Evolutionary conservation across 164 flowering plant species (phyloP), one percentile per base, ranked within the genome.

Genomic region (Aristolochia californica): DNA sequence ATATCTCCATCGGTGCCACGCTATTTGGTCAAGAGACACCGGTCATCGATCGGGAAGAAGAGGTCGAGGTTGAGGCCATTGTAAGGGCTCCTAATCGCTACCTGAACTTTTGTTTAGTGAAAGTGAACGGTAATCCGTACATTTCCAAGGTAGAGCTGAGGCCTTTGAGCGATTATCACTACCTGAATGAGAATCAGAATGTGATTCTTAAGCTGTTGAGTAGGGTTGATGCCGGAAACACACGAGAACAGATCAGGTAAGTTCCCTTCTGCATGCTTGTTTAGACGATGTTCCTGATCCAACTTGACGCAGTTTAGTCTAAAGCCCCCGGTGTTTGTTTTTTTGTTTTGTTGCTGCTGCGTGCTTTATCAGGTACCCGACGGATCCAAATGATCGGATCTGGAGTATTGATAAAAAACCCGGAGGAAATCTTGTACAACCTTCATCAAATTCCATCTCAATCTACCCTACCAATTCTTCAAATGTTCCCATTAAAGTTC

Each of bases 61-160:
- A 34, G 40, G 40, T 34, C 40, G 40, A 48, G 54, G 72, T 82
- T 55, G 87, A 84, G 61, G 80, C 66, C 11, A 45, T 77, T 62
- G 70, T 80, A 20, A 69, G 66, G 65, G 82, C 85, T 56, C 61
- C 68, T 10, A 53, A 67, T 16, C 23, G 61, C 17, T 43, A 65
- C 43, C 59, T 58, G 4, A 64, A 80, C 68, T 80, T 82, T 52
- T 84, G 91, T 70, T 67, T 84, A 50, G 68, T 69, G 62, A 65
- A 62, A 53, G 66, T 40, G 7, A 48, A 63, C 15, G 87, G 81
- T 12, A 51, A 65, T 59, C 78, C 83, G 49, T 73, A 72, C 64
- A 64, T 84, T 59, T 82, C 87, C 24, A 48, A 60, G 70, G 77
- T 84, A 56, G 85, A 81, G 64, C 25, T 84, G 23, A 78, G 87